These are phyloP conservation scores for Penicillium sclerotiorum DNA, from an alignment of 2,329 filamentous ascomycete genomes.

Conservation along the genomic window DNA sequence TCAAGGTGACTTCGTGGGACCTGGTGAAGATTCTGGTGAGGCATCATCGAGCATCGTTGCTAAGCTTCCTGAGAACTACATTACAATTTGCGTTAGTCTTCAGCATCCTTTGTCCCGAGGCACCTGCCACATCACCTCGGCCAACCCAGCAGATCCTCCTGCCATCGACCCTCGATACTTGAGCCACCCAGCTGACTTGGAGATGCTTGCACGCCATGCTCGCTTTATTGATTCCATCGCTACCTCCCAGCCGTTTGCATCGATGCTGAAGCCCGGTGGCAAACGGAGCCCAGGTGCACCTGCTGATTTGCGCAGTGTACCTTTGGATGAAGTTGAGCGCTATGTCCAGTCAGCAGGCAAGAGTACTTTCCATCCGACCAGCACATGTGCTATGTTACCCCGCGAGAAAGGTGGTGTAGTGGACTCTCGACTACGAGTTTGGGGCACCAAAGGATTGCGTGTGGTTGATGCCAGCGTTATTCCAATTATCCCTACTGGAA, in stretches of 20 bases:
- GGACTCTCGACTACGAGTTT: conserved; percentile 27
- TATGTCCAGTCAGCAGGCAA: conserved; percentile 24
- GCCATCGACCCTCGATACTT: conserved; percentile 51
- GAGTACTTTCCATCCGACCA: conserved; percentile 31
- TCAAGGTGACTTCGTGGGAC: conserved; percentile 20
- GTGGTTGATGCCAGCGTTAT: conserved; percentile 40
- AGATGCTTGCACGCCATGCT: conserved; percentile 41
- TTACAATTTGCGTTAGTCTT: conserved; percentile 21
- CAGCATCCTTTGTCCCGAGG: conserved; percentile 40
- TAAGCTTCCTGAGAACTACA: conserved; percentile 21
- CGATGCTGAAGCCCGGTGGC: conserved; percentile 16
- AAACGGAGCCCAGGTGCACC: conserved; percentile 13
- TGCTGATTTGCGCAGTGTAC: conserved; percentile 10
- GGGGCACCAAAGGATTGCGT: conserved; percentile 32
- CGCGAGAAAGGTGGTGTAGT: conserved; percentile 32
- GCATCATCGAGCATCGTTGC: conserved; percentile 17
- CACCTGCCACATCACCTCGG: conserved; percentile 33
- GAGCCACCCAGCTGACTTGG: conserved; percentile 44
- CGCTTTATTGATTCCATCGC: conserved; percentile 28
- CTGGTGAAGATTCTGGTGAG: conserved; percentile 15
- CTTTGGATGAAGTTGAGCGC: conserved; percentile 20
- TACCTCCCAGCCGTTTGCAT: conserved; percentile 21
- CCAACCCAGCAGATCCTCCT: conserved; percentile 37
- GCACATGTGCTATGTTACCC: conserved; percentile 26
- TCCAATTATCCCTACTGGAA: conserved; percentile 37